Percentiles rank a stretch among this genome's conserved stretches.
Evolutionary conservation across 2,329 filamentous ascomycete species (phyloP).

Genomic region (Myriosclerotinia scirpicola): DNA sequence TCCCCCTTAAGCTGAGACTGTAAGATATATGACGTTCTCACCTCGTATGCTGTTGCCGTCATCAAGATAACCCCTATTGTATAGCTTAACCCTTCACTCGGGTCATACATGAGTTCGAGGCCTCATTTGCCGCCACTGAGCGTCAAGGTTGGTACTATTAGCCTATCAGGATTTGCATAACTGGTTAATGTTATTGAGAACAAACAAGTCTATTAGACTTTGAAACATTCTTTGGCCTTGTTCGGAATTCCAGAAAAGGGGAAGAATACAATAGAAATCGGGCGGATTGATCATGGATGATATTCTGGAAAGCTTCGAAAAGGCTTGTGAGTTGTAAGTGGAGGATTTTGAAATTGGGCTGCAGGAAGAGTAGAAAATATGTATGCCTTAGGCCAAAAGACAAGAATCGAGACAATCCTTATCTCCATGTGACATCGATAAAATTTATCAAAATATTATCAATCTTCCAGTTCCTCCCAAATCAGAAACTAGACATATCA

Average conservation of each 20-base stretch:
- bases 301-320: background rate
- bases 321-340: background rate
- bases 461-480: background rate
- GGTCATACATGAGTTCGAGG: conserved; percentile 4
- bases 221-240: conserved; percentile 1
- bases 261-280: background rate
- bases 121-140: conserved; percentile 19
- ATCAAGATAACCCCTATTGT: conserved; percentile 18
- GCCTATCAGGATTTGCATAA: conserved; percentile 4
- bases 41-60: background rate
- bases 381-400: background rate
- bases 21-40: conserved; percentile 12
- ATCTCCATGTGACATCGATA: conserved; percentile 19
- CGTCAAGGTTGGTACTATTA: conserved; percentile 5
- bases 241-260: background rate
- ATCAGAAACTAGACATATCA: background rate
- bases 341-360: background rate
- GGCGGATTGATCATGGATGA: background rate
- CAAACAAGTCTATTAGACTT: conserved; percentile 9
- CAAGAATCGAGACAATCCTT: background rate
- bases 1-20: background rate
- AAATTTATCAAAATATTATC: conserved; percentile 23
- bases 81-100: conserved; percentile 15
- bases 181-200: background rate
- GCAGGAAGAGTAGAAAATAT: background rate